These are phyloP conservation scores for Violaceomyces palustris DNA, from an alignment of 1,284 basidiomycete species.

Conservation along the genomic window DNA sequence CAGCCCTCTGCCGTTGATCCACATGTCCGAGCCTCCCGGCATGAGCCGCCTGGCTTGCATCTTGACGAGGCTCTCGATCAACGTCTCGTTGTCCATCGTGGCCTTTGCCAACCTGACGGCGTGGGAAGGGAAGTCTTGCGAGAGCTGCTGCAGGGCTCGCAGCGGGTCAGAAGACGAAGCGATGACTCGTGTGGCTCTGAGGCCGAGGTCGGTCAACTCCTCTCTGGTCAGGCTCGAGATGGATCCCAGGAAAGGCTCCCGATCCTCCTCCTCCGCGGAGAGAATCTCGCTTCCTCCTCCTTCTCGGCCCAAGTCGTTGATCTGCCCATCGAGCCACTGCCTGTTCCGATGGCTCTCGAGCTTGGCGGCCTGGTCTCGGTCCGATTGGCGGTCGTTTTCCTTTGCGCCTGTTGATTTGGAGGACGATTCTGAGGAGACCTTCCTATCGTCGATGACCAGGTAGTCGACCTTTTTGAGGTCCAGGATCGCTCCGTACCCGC, in stretches of 20 bases:
- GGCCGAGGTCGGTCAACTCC: conserved; percentile 21
- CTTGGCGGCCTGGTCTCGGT: too few relatives aligned
- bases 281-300: neutral
- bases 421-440: conserved; percentile 14
- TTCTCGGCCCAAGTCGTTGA: conserved; percentile 2
- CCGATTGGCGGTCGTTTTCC: neutral
- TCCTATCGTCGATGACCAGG: conserved; percentile 63
- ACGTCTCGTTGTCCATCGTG: conserved; percentile 9
- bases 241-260: too few relatives aligned
- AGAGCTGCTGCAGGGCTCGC: conserved; percentile 35
- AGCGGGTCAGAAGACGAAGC: conserved; percentile 38
- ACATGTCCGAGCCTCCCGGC: conserved; percentile 34
- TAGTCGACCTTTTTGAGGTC: conserved; percentile 98
- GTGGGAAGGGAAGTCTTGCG: conserved; percentile 44
- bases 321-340: conserved; percentile 15
- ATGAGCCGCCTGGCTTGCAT: conserved; percentile 19
- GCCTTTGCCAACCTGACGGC: conserved; percentile 28
- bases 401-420: neutral
- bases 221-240: conserved; percentile 12
- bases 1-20: conserved; percentile 43
- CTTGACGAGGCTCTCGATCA: conserved; percentile 17
- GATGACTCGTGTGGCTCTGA: conserved; percentile 31
- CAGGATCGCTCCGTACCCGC: conserved; percentile 84
- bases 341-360: conserved; percentile 1
- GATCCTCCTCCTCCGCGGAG: too few relatives aligned